Conservation (phyloP, 768 basidiomycete genomes). For the Trametes maxima region DNA sequence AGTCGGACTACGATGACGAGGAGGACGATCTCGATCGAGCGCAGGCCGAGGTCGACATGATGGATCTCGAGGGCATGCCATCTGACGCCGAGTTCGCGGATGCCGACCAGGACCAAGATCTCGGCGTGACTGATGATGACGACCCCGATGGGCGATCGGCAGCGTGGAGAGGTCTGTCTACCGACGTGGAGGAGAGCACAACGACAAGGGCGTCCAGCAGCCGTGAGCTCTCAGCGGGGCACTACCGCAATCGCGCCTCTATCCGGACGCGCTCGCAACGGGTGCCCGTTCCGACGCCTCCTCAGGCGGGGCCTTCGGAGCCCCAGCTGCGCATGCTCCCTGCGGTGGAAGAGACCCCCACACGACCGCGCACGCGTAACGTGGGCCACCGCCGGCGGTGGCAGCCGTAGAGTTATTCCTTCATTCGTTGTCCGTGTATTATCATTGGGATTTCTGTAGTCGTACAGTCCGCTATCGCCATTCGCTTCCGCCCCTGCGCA, state of each 20-base stretch:
- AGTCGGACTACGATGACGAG: conserved; percentile 58
- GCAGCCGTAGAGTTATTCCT: conserved; percentile 45
- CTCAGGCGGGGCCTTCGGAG: conserved; percentile 26
- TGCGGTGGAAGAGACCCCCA: conserved; percentile 58
- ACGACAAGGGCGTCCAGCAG: conserved; percentile 10
- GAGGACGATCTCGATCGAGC: conserved; percentile 55
- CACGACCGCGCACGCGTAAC: conserved; percentile 56
- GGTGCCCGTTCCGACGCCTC: neutral
- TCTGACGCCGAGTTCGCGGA: conserved; percentile 58
- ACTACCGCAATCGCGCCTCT: conserved; percentile 13
- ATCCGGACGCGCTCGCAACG: conserved; percentile 10
- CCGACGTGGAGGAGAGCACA: conserved; percentile 13
- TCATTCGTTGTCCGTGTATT: neutral
- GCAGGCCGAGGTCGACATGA: conserved; percentile 65
- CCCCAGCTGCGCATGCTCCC: conserved; percentile 41
- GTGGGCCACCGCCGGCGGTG: conserved; percentile 50
- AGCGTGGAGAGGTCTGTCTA: conserved; percentile 13
- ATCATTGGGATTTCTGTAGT: conserved; percentile 9
- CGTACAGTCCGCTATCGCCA: conserved; percentile 39
- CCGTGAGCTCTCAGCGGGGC: conserved; percentile 15
- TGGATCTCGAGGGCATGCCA: conserved; percentile 52
- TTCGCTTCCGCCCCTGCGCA: neutral
- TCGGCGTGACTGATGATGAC: conserved; percentile 37
- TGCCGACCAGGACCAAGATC: conserved; percentile 59
- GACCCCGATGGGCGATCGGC: conserved; percentile 8